Evolutionary conservation across 1,284 basidiomycete species (phyloP), one percentile per base, ranked within the genome.

Genomic region (Agroathelia rolfsii): DNA sequence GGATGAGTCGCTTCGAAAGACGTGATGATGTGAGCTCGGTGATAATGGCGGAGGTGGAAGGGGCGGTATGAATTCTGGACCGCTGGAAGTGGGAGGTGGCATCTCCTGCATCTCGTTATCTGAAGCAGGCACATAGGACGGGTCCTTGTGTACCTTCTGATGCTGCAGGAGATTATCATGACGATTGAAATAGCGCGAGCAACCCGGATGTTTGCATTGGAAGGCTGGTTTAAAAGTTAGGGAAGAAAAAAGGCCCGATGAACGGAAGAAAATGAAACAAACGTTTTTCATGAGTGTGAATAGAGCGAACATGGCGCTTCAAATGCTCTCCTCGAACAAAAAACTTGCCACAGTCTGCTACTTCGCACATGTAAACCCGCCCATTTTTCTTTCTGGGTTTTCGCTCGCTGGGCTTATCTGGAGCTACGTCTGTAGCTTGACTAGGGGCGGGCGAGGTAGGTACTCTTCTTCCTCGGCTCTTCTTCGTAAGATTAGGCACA

Each of bases 81-180:
- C n/a, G n/a, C n/a, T n/a, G n/a, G n/a, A n/a, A n/a, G n/a, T n/a
- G n/a, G n/a, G n/a, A n/a, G n/a, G n/a, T n/a, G n/a, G n/a, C n/a
- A n/a, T n/a, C n/a, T n/a, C n/a, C n/a, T n/a, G n/a, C n/a, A n/a
- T n/a, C n/a, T n/a, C n/a, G n/a, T n/a, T n/a, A n/a, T n/a, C n/a
- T n/a, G n/a, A n/a, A n/a, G n/a, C n/a, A n/a, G n/a, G n/a, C n/a
- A n/a, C n/a, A n/a, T n/a, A n/a, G n/a, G n/a, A n/a, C n/a, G n/a
- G n/a, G n/a, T n/a, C 73, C 47, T 69, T 66, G 57, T 86, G 82
- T 22, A 85, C 67, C 18, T 78, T 72, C 50, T 79, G 67, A 50
- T 86, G 82, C 48, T 84, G 81, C 24, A 72, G 76, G 15, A 88
- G 66, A 48, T 89, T 89, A 51, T 89, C 86, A 43, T 78, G 69